Base-by-base conservation (phyloP, 345 rosid genomes). In the Kernera saxatilis region DNA sequence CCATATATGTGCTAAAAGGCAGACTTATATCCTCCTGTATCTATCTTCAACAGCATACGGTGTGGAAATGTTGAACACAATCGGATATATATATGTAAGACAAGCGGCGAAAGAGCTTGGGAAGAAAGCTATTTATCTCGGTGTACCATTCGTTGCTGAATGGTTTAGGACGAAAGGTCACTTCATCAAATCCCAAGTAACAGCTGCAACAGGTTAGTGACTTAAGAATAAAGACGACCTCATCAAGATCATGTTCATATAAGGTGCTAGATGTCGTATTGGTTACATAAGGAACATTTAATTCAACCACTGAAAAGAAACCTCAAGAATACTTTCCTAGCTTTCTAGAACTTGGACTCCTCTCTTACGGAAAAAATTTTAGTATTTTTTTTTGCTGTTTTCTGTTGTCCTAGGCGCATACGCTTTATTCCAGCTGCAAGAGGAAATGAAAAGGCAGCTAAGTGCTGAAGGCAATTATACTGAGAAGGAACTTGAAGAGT, bases 151-250 rank as follows among this genome's bases (percentile, higher is more conserved):
- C 18, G 45, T 93, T 61, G 98, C 98, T 9, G 98, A 93, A 79
- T 93, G 98, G 98, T 90, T 93, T 77, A 88, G 98, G 81, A 89
- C 87, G 80, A 90, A 93, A 79, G 98, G 97, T 41, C 98, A 93
- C 61, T 84, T 77, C 67, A 87, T 90, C 67, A 94, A 94, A 81
- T 94, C 99, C 74, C 97, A 89, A 87, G 96, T 94, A 40, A 94
- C 97, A 54, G 99, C 99, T 48, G 95, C 97, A 35, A 91, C 97
- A 79, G 99, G 99, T 94, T 72, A 72, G 84, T 75, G 33, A 52
- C n/a, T 84, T 73, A 87, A 90, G 78, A 86, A 84, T 82, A 86
- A 88, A 73, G 87, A 88, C 30, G 86, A 86, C 55, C 79, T 75
- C 68, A 84, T 84, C 53, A 89, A 84, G 17, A 79, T 84, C 89